These are phyloP conservation scores for Tetradesmus lagerheimii DNA, from an alignment of 139 green algal genomes.

Conservation along the genomic window DNA sequence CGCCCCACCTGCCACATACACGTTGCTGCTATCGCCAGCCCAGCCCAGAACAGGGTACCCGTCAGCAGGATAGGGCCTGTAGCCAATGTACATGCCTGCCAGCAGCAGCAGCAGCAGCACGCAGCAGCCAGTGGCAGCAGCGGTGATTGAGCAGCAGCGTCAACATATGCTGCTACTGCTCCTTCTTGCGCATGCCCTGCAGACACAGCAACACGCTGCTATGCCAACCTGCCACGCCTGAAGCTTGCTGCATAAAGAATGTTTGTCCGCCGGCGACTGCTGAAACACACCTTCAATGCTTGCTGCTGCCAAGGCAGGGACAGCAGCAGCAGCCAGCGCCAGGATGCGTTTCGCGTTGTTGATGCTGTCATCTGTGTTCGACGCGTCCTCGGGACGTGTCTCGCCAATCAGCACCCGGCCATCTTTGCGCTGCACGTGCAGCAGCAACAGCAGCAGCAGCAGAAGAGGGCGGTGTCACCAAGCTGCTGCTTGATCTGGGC, in stretches of 20 bases:
- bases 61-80: constrained; percentile 30
- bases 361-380: constrained; percentile 37
- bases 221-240: no score
- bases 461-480: no score
- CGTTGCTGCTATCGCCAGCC: background rate
- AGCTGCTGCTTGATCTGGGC: no score
- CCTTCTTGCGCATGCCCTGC: no score
- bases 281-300: background rate
- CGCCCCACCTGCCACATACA: constrained; percentile 27
- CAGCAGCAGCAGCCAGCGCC: constrained; percentile 9
- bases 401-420: constrained; percentile 8
- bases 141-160: no score
- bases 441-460: constrained; percentile 12
- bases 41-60: no score
- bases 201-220: no score
- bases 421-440: constrained; percentile 9
- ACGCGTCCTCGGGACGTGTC: background rate
- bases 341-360: constrained; percentile 25
- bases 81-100: constrained; percentile 33
- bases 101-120: constrained; percentile 8
- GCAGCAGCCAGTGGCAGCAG: no score
- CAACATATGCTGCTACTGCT: no score
- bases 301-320: background rate
- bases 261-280: no score
- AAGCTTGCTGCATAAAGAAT: no score